Conservation (phyloP, 2,329 filamentous ascomycete genomes). For the Trichoderma endophyticum region DNA sequence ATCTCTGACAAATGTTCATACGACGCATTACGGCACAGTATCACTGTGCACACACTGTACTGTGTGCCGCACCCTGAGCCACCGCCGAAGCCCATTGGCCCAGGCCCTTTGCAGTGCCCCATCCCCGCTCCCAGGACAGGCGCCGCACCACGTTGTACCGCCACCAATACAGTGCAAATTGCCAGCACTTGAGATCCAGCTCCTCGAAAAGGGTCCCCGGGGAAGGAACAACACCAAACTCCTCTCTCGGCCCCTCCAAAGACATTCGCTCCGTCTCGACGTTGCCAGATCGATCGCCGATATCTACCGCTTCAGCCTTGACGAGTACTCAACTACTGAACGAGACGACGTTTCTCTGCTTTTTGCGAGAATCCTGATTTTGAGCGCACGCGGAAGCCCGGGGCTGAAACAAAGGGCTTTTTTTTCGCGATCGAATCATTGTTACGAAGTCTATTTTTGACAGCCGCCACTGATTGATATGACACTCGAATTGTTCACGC, state of each 20-base stretch:
- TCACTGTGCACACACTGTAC: neutral
- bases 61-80: neutral
- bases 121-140: neutral
- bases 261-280: neutral
- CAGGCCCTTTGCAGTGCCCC: neutral
- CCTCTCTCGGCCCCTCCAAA: neutral
- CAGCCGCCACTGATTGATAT: constrained; percentile 3
- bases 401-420: neutral
- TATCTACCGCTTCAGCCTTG: neutral
- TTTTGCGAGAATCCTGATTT: neutral
- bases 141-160: neutral
- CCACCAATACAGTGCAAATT: constrained; percentile 1
- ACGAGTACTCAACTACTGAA: neutral
- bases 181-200: neutral
- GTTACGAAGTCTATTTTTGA: neutral
- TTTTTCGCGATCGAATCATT: neutral
- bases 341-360: neutral
- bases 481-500: neutral
- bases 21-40: neutral
- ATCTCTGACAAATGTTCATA: neutral
- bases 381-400: constrained; percentile 4
- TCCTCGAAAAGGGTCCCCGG: neutral
- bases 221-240: neutral
- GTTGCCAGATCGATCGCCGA: neutral
- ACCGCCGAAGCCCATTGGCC: neutral